These are phyloP conservation scores for Astrothelium subdiscretum DNA, from an alignment of 495 filamentous ascomycete species.

Conservation along the genomic window DNA sequence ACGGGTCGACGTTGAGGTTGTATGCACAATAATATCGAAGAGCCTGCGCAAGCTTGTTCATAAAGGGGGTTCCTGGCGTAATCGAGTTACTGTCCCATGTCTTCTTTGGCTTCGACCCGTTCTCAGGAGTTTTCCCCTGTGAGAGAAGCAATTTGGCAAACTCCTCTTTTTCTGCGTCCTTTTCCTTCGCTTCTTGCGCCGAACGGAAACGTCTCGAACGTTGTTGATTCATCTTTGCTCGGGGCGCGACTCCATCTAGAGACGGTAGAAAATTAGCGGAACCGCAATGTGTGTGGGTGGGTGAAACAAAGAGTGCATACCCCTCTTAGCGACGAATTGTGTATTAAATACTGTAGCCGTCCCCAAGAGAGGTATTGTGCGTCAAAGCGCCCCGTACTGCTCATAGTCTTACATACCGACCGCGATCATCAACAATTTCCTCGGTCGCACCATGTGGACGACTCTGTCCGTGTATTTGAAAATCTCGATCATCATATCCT, in stretches of 20 bases:
- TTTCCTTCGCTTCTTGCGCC: slow-evolving; percentile 86
- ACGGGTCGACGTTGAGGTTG: slow-evolving; percentile 92
- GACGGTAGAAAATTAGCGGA: slow-evolving; percentile 24
- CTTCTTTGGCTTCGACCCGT: slow-evolving; percentile 58
- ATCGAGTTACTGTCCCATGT: slow-evolving; percentile 98
- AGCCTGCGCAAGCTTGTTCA: slow-evolving; percentile 88
- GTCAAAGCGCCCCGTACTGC: not conserved
- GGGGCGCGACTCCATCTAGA: slow-evolving; percentile 80
- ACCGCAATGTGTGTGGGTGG: not conserved
- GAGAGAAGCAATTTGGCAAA: slow-evolving; percentile 69
- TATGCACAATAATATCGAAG: slow-evolving; percentile 92
- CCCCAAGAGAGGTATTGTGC: slow-evolving; percentile 5
- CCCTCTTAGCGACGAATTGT: slow-evolving; percentile 12
- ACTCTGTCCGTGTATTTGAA: slow-evolving; percentile 97
- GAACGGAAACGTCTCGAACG: slow-evolving; percentile 84
- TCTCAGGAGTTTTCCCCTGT: slow-evolving; percentile 47
- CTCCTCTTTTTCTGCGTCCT: slow-evolving; percentile 81
- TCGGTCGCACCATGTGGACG: slow-evolving; percentile 93
- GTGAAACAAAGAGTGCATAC: slow-evolving; percentile 9
- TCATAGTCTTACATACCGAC: slow-evolving; percentile 59
- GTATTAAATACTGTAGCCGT: slow-evolving; percentile 12
- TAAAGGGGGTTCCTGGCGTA: slow-evolving; percentile 96
- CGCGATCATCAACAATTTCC: slow-evolving; percentile 93
- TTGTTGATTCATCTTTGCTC: slow-evolving; percentile 97
- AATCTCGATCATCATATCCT: slow-evolving; percentile 98